Evolutionary conservation across 805 yeast genomes (phyloP), one percentile per base, ranked within the genome.

Genomic region (Kodamaea hsintzibuensis): DNA sequence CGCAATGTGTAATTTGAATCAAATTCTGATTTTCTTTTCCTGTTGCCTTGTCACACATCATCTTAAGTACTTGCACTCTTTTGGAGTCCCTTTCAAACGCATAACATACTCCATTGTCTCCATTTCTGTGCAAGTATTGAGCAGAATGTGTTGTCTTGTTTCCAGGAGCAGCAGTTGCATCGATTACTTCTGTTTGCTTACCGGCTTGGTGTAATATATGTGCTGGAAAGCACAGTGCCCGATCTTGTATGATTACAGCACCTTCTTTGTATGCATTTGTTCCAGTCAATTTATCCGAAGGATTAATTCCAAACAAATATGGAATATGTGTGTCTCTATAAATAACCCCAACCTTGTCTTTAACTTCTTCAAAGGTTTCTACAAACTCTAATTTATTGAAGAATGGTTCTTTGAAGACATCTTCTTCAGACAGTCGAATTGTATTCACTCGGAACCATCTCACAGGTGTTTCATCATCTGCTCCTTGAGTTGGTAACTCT

Each of bases 121-220:
- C 58, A 50, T 64, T 60, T 12, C 57, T 58, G n/a, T 63, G 65
- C 18, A 90, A 69, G 49, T 82, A 74, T 0, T 95, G 83, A 0
- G 97, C 97, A 18, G 87, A 73, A 71, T 93, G 98, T 0, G 98
- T 90, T 0, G 99, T 95, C 68, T 95, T 96, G 70, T 95, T 95
- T 4, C 99, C 99, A 3, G 99, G 99, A 0, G 99, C 99, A 2
- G 98, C 92, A 72, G 98, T 92, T 1, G 97, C 88, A 71, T 95
- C 99, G 45, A 95, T 88, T 9, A 91, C 83, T 19, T 77, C 70
- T 55, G 81, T 86, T 45, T 85, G 87, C 0, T 66, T 52, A 0
- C 93, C 89, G 51, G 71, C 73, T 40, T 60, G 55, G 57, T 82
- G 77, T 47, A 95, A 71, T 25, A 95, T 91, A 56, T 83, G 84